phyloP scores from a whole-genome alignment of 2,329 filamentous ascomycete species.

The Pseudogymnoascus sp. region DNA sequence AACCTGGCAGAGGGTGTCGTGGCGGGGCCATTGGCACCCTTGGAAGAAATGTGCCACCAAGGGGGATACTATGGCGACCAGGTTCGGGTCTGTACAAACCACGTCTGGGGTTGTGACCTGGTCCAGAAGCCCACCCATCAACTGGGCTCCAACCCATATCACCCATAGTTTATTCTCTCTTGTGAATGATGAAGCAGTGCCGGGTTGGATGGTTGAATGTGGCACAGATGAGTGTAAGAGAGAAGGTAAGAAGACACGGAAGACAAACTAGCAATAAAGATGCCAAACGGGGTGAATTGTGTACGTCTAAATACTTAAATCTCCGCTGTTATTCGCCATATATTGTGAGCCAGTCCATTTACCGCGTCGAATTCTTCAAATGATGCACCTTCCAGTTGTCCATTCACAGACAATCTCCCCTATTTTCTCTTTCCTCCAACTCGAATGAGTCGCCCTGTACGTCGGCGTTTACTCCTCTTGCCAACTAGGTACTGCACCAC shows the following conservation, averaged over 20 bases:
- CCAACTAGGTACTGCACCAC: neutral
- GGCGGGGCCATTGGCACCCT: neutral
- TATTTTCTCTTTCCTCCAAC: neutral
- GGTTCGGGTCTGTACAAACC: neutral
- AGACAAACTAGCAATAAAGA: neutral
- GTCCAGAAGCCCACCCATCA: constrained; percentile 3
- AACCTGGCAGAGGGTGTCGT: neutral
- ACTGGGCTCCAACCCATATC: constrained; percentile 2
- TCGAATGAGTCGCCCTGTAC: neutral
- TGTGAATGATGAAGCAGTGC: neutral
- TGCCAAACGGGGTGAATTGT: neutral
- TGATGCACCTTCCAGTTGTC: neutral
- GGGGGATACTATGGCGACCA: neutral
- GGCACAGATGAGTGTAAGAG: neutral
- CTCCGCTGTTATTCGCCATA: neutral
- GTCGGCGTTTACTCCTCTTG: neutral
- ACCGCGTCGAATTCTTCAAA: neutral
- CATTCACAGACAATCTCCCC: neutral
- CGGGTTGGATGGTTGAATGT: neutral
- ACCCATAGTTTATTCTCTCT: neutral
- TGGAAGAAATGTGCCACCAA: neutral
- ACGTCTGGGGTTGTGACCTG: neutral
- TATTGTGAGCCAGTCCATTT: neutral
- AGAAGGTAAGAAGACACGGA: neutral
- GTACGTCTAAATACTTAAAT: neutral